Conservation (phyloP, 2,329 filamentous ascomycete genomes). For the Parafenestella ontariensis region DNA sequence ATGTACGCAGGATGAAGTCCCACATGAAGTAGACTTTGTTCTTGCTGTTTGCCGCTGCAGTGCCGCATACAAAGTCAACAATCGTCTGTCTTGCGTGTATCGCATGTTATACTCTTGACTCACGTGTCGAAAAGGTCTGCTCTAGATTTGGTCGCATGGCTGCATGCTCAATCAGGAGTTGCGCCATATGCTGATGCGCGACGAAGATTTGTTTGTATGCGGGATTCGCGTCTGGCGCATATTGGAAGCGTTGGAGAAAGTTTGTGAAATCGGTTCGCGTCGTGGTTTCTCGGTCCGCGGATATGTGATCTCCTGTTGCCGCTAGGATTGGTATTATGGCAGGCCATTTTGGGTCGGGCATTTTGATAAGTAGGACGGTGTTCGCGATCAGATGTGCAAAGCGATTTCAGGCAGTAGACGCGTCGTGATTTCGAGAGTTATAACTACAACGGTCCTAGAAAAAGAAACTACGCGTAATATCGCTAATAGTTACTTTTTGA, state of each 20-base stretch:
- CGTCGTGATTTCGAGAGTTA: too few species aligned
- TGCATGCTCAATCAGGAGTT: slow-evolving; percentile 14
- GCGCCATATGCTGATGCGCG: slow-evolving; percentile 9
- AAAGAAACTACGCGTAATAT: too few species aligned
- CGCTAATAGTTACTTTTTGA: too few species aligned
- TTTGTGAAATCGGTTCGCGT: slow-evolving; percentile 17
- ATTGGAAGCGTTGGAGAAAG: slow-evolving; percentile 15
- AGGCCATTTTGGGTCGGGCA: slow-evolving; percentile 2
- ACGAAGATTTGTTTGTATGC: slow-evolving; percentile 12
- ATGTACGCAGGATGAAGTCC: slow-evolving; percentile 19
- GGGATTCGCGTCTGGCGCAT: slow-evolving; percentile 7
- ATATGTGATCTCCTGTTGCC: slow-evolving; percentile 3
- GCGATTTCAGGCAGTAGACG: too few species aligned
- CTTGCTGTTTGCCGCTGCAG: slow-evolving; percentile 9
- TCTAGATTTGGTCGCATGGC: slow-evolving; percentile 18
- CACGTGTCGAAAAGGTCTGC: slow-evolving; percentile 14
- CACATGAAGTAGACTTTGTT: slow-evolving; percentile 24
- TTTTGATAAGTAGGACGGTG: not conserved
- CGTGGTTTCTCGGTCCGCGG: slow-evolving; percentile 7
- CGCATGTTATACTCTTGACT: slow-evolving; percentile 9
- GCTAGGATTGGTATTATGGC: slow-evolving; percentile 2
- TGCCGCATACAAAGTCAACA: not conserved
- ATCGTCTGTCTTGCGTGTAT: not conserved
- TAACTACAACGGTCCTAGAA: too few species aligned
- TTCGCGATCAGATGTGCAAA: too few species aligned